Base-by-base conservation (phyloP, 495 filamentous ascomycete species). In the Diplogelasinospora grovesii region DNA sequence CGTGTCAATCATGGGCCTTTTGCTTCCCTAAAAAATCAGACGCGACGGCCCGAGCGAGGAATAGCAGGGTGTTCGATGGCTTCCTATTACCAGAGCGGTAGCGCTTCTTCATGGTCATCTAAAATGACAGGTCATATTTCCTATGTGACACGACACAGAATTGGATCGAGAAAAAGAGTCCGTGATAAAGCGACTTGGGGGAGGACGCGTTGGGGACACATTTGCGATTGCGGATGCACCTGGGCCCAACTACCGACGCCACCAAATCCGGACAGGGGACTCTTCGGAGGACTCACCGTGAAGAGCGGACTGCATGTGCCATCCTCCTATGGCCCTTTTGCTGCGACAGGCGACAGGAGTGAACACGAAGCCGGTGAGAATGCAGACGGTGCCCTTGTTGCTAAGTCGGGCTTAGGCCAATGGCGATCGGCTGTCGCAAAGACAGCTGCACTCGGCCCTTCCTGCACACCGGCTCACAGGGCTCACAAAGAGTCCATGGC, bases 171-270 rank as follows among this genome's bases (percentile, higher is more conserved):
- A 33, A 28, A 33, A 31, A 22, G 25, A 18, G 24, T 41, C 36
- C 34, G 36, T 46, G 44, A 48, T 48, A 45, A 46, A 45, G 36
- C n/a, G n/a, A n/a, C n/a, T n/a, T n/a, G n/a, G n/a, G n/a, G n/a
- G n/a, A n/a, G n/a, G n/a, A n/a, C n/a, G n/a, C n/a, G n/a, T n/a
- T n/a, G n/a, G n/a, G n/a, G n/a, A n/a, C n/a, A n/a, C n/a, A n/a
- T n/a, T n/a, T n/a, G n/a, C n/a, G n/a, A 45, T 15, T 35, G 11
- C 11, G 15, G 34, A 27, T 22, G 48, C 37, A 43, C 22, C 24
- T 21, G 22, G 21, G 36, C 39, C 7, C 20, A 32, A 39, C 14
- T 8, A 18, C 25, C 28, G 22, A 40, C 34, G 40, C 34, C 35
- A 39, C 20, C 24, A 11, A 5, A 39, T 20, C 10, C 14, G 14